Conservation (phyloP, 164 flowering plant species). For the Cinnamomum micranthum region DNA sequence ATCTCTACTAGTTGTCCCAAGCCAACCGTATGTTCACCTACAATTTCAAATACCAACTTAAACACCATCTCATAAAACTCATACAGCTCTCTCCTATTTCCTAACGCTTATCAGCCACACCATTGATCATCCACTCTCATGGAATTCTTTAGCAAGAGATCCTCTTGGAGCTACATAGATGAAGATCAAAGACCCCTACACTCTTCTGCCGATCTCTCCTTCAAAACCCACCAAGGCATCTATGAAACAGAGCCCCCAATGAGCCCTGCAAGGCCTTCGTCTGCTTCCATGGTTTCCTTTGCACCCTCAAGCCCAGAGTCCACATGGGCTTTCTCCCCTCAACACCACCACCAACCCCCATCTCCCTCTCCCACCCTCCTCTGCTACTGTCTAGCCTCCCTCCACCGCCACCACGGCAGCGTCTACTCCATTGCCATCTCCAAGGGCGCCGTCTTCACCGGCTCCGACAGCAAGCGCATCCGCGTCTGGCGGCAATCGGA, state of each 20-base stretch:
- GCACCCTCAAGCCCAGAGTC: constrained; percentile 21
- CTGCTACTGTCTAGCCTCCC: constrained; percentile 32
- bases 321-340: constrained; percentile 31
- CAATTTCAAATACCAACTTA: too few species aligned
- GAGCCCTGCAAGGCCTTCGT: constrained; percentile 10
- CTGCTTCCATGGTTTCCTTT: background rate
- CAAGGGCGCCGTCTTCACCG: constrained; percentile 32
- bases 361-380: constrained; percentile 28
- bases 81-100: background rate
- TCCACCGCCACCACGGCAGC: constrained; percentile 38
- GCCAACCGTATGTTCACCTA: too few species aligned
- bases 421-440: constrained; percentile 32
- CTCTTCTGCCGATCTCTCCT: constrained; percentile 8
- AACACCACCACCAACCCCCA: background rate
- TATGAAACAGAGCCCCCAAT: background rate
- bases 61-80: too few species aligned
- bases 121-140: background rate
- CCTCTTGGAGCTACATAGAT: constrained; percentile 15
- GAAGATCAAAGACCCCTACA: constrained; percentile 11
- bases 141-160: constrained; percentile 16
- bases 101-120: background rate
- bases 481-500: constrained; percentile 43
- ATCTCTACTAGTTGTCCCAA: too few species aligned
- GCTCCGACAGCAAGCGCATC: constrained; percentile 34
- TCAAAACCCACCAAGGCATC: constrained; percentile 1